Evolutionary conservation across 2,329 filamentous ascomycete genomes (phyloP), one percentile per base, ranked within the genome.

Genomic region (Cladophialophora yegresii): DNA sequence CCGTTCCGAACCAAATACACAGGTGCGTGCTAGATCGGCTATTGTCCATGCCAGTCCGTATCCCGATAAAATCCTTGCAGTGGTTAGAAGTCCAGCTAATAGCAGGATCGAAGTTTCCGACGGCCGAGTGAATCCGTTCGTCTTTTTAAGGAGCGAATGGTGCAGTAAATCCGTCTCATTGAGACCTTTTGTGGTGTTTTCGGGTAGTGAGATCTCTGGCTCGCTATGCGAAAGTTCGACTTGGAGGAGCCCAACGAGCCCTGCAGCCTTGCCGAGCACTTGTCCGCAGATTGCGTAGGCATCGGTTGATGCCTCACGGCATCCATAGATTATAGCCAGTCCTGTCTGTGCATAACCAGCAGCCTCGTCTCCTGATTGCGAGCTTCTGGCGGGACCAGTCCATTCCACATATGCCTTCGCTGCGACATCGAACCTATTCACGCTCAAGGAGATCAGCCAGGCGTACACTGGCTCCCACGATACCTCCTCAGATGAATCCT

Each of bases 401-500:
- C 86, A 89, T 26, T 83, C 77, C 43, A 79, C 76, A 32, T 87
- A 79, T 16, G 83, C 82, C 43, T 77, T 76, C 7, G 82, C 78
- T 49, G 83, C 78, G 23, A 82, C 74, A 1, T 78, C 71, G 62
- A 85, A 81, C 58, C 86, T 77, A 3, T 80, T 75, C 30, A 79
- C 72, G 10, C 85, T 84, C 7, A 79, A 80, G 26, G 80, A 77
- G 49, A 87, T 73, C 23, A 89, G 74, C 86, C 86, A 88, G 47
- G 81, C 77, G 67, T 86, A 87, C 28, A 87, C 77, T 65, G 79
- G 76, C 57, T 85, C 80, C 86, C 86, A 89, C 60, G 80, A 82
- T 67, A 74, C 40, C 28, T 32, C 45, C n/a, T 56, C 65, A 70
- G 28, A 62, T 10, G 62, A 70, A 20, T 72, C 62, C 1, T 68